Conservation (phyloP, 2,329 filamentous ascomycete genomes). For the Diaporthe ilicicola region DNA sequence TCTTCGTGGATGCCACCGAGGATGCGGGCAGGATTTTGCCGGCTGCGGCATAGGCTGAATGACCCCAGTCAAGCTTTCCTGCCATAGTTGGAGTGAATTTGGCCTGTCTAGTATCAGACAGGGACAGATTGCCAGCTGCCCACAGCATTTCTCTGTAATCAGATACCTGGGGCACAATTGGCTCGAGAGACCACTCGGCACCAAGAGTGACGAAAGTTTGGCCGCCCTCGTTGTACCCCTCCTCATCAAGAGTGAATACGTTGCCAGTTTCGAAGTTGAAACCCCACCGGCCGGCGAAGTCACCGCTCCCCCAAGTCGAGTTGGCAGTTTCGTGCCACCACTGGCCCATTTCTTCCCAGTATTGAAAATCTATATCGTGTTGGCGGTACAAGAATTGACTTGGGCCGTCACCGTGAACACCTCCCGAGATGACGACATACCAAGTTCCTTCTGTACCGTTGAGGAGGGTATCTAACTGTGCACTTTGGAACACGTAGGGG, state of each 20-base stretch:
- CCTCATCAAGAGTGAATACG: slow-evolving; percentile 48
- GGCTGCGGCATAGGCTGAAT: slow-evolving; percentile 52
- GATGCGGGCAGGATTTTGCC: slow-evolving; percentile 50
- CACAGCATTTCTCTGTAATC: slow-evolving; percentile 52
- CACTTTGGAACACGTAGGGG: slow-evolving; percentile 51
- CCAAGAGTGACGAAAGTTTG: slow-evolving; percentile 51
- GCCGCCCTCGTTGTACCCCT: slow-evolving; percentile 49
- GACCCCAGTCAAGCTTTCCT: slow-evolving; percentile 50
- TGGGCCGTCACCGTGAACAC: slow-evolving; percentile 48
- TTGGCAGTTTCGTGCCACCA: slow-evolving; percentile 52
- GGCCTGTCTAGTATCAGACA: slow-evolving; percentile 38
- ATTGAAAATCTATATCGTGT: slow-evolving; percentile 46
- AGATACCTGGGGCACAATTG: slow-evolving; percentile 49
- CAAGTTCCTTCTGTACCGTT: slow-evolving; percentile 44
- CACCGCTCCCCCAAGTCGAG: slow-evolving; percentile 45
- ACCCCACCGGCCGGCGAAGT: slow-evolving; percentile 48
- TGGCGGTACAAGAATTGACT: slow-evolving; percentile 51
- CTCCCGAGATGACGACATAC: slow-evolving; percentile 50
- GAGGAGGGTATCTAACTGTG: slow-evolving; percentile 46
- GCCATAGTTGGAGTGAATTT: slow-evolving; percentile 51
- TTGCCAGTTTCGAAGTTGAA: slow-evolving; percentile 57
- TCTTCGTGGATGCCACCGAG: slow-evolving; percentile 47
- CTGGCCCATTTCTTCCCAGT: slow-evolving; percentile 40
- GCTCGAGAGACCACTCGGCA: slow-evolving; percentile 48
- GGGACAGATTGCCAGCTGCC: slow-evolving; percentile 47